Percentiles rank a stretch among this genome's conserved stretches.
phyloP scores from a whole-genome alignment of 1,139 yeast species.

The Scheffersomyces stambukii region DNA sequence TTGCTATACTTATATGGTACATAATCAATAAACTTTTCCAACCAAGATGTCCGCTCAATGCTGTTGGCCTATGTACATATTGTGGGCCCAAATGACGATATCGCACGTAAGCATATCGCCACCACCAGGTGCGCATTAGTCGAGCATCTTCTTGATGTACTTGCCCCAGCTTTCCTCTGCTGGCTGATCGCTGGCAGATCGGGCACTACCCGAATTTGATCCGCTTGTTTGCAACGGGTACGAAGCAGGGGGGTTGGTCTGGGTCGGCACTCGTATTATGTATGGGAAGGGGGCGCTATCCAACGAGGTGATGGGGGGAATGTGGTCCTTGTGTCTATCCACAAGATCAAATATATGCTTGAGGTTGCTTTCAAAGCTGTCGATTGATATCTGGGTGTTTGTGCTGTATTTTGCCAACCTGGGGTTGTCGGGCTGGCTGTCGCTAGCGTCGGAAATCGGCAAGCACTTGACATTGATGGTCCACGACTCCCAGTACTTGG shows the following conservation, averaged over 20 bases:
- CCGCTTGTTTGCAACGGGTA: not conserved
- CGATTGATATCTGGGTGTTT: conserved; percentile 18
- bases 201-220: not conserved
- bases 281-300: conserved; percentile 70
- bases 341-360: conserved; percentile 45
- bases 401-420: not conserved
- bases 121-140: too few relatives aligned
- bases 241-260: conserved; percentile 6
- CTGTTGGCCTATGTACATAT: too few relatives aligned
- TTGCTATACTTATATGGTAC: not conserved
- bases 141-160: conserved; percentile 45
- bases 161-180: conserved; percentile 44
- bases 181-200: not conserved
- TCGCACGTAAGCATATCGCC: too few relatives aligned
- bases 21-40: too few relatives aligned
- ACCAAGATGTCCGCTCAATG: too few relatives aligned
- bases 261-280: conserved; percentile 24
- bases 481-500: conserved; percentile 44
- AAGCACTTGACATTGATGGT: conserved; percentile 31
- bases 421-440: conserved; percentile 5
- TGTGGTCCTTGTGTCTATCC: conserved; percentile 57
- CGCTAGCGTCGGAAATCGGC: conserved; percentile 16
- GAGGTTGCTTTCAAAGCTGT: conserved; percentile 41
- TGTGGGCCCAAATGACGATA: too few relatives aligned
- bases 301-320: conserved; percentile 70